Percentiles rank a stretch among this genome's conserved stretches.
These are phyloP conservation scores for Fraxinus angustifolia DNA, from an alignment of 305 asterid species.

Conservation along the genomic window DNA sequence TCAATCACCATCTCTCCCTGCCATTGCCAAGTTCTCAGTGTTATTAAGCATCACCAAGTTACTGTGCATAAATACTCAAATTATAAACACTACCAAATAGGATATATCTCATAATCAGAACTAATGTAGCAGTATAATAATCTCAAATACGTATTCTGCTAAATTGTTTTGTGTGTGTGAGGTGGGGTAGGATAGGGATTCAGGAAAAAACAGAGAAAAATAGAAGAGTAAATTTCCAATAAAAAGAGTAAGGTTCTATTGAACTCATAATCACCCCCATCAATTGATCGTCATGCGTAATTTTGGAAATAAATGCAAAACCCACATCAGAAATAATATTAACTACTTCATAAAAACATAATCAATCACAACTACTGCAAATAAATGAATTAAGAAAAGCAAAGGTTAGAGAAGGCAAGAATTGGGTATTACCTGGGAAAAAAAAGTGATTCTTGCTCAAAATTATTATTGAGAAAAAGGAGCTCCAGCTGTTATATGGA, in stretches of 20 bases:
- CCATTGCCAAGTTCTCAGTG: background rate
- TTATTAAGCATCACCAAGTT: constrained; percentile 1
- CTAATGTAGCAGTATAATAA: background rate
- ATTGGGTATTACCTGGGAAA: constrained; percentile 35
- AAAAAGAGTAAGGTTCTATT: background rate
- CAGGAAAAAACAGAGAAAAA: background rate
- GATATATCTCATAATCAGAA: background rate
- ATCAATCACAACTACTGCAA: constrained; percentile 17
- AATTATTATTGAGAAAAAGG: constrained; percentile 41
- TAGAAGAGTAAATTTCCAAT: background rate
- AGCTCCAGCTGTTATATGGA: constrained; percentile 34
- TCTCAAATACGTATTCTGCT: background rate
- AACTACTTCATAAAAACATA: background rate
- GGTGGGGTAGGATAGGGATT: background rate
- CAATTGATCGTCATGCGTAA: constrained; percentile 16
- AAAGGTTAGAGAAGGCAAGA: background rate
- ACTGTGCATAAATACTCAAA: background rate
- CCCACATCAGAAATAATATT: constrained; percentile 17
- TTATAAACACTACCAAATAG: background rate
- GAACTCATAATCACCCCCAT: background rate
- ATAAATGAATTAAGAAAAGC: constrained; percentile 15
- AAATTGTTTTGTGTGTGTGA: background rate
- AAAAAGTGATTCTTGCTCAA: constrained; percentile 15
- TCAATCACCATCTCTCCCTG: background rate
- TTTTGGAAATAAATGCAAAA: constrained; percentile 11